Evolutionary conservation across 208 protist genomes (phyloP), one percentile per base, ranked within the genome.

Genomic region (Acanthamoeba sp.): DNA sequence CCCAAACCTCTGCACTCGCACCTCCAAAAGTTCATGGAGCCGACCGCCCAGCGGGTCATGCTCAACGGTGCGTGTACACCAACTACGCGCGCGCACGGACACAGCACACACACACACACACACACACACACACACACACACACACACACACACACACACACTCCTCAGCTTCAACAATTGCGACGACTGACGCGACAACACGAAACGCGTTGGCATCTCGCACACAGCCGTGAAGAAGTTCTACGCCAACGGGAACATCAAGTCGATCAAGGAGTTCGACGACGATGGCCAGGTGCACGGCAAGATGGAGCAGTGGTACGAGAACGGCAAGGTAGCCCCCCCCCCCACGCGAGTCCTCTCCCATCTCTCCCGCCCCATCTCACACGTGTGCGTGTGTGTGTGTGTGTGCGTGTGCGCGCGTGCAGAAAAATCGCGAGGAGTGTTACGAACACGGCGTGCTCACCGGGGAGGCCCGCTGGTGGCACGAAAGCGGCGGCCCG

Each of bases 21-120:
- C 76, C 36, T 85, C 24, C 76, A 85, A 29, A 85, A 85, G 76
- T 85, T 57, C 76, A 85, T 85, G 76, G 76, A 85, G 6, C 76
- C 76, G 9, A 29, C 20, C 1, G 40, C 40, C 42, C 76, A 85
- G 45, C 2, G 32, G 10, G 42, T 34, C 27, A 85, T 85, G 76
- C 76, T 85, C 45, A 57, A 85, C 27, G 38, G 76, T 85, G n/a
- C 1, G 40, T 3, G 42, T 32, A 7, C 36, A 22, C 40, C 38
- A 45, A 14, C 36, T 36, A 18, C 34, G 14, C 7, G 9, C 64
- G 20, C 22, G 55, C n/a, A n/a, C n/a, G n/a, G n/a, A n/a, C n/a
- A n/a, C n/a, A n/a, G n/a, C n/a, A n/a, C n/a, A n/a, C n/a, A 62
- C n/a, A n/a, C n/a, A n/a, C n/a, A n/a, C n/a, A n/a, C n/a, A n/a